Percentiles rank a stretch among this genome's conserved stretches.
These are phyloP conservation scores for Skeletonema costatum DNA, from an alignment of 108 stramenopile genomes.

Conservation along the genomic window DNA sequence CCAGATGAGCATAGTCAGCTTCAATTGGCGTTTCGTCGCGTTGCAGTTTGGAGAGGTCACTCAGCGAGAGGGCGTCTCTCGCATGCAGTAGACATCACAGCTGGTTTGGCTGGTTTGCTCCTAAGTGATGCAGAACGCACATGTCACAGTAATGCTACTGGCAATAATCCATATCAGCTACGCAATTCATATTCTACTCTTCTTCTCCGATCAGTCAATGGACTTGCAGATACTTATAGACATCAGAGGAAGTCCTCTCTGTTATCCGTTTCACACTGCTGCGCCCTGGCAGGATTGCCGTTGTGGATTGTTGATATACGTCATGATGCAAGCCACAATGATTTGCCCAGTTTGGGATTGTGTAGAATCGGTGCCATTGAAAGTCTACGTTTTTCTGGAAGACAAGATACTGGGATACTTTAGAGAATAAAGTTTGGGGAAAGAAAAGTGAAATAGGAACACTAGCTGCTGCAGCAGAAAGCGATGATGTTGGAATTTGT, in stretches of 20 bases:
- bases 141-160: conserved; percentile 1
- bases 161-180: conserved; percentile 43
- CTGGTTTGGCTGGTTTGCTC: conserved; percentile 61
- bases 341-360: conserved; percentile 66
- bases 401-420: conserved; percentile 62
- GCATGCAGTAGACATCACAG: conserved; percentile 78
- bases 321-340: conserved; percentile 84
- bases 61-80: conserved; percentile 52
- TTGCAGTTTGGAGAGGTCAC: conserved; percentile 70
- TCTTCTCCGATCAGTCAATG: conserved; percentile 82
- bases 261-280: conserved; percentile 60
- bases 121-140: conserved; percentile 52
- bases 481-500: conserved; percentile 27
- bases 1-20: conserved; percentile 24
- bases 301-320: conserved; percentile 83
- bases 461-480: not conserved
- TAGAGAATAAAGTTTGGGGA: conserved; percentile 36
- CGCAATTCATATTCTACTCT: conserved; percentile 73
- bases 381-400: conserved; percentile 70
- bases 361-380: conserved; percentile 68
- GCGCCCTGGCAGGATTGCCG: conserved; percentile 74
- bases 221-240: conserved; percentile 72
- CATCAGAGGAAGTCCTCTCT: conserved; percentile 55
- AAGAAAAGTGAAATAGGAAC: conserved; percentile 22
- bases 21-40: conserved; percentile 53